Evolutionary conservation across 345 rosid species (phyloP).

Genomic region (Populus euphratica): DNA sequence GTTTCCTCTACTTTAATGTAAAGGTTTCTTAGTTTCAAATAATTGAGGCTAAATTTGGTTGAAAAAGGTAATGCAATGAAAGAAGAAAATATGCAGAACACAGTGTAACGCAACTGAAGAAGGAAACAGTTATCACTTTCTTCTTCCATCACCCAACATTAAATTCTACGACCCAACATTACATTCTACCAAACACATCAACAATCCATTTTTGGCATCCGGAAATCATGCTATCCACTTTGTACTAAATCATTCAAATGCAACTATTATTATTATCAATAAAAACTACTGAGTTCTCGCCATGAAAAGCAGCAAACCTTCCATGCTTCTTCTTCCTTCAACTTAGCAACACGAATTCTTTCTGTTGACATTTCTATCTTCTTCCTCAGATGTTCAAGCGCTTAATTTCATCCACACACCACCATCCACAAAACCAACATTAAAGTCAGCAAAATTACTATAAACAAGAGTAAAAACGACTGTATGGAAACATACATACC

Average conservation of each 20-base stretch:
- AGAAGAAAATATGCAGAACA: background rate
- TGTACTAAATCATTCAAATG: background rate
- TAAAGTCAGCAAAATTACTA: background rate
- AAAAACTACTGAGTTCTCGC: background rate
- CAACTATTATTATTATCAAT: background rate
- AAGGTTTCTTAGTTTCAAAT: too few relatives aligned
- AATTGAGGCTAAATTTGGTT: too few relatives aligned
- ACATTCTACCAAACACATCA: background rate
- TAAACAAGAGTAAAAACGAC: background rate
- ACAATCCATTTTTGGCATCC: background rate
- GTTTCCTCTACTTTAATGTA: background rate
- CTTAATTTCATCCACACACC: constrained; percentile 32
- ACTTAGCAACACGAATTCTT: constrained; percentile 61
- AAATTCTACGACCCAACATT: background rate
- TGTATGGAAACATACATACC: constrained; percentile 8
- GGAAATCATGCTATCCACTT: background rate
- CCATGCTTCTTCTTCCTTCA: constrained; percentile 71
- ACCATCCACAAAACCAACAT: constrained; percentile 3
- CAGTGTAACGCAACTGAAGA: background rate
- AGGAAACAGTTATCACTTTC: background rate
- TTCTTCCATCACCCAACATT: background rate
- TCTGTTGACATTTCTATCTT: constrained; percentile 76
- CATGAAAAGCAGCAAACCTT: constrained; percentile 50
- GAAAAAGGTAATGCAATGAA: too few relatives aligned
- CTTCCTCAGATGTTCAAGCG: constrained; percentile 85